These are phyloP conservation scores for Oryza meridionalis DNA, from an alignment of 176 grass and related monocot genomes.

Conservation along the genomic window DNA sequence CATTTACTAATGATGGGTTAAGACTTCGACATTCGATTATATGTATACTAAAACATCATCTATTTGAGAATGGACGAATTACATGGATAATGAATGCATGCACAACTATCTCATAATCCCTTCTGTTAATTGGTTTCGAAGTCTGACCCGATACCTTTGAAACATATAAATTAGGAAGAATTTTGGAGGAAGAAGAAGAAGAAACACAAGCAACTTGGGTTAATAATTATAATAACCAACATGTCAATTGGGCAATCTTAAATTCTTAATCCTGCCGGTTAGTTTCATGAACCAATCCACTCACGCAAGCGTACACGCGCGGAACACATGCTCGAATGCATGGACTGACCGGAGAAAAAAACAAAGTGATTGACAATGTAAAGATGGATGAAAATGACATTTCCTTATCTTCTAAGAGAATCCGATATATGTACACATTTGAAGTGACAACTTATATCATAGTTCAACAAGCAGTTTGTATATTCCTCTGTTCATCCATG, in stretches of 20 bases:
- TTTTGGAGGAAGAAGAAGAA: not conserved
- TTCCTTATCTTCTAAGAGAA: not conserved
- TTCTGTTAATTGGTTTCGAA: not conserved
- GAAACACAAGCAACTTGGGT: not conserved
- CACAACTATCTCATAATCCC: not conserved
- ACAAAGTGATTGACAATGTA: not conserved
- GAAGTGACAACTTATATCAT: not conserved
- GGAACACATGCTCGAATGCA: not conserved
- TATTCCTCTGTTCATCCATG: not conserved
- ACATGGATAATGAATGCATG: not conserved
- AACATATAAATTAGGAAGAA: not conserved
- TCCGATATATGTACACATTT: not conserved
- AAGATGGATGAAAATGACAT: not conserved
- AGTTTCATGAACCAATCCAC: not conserved
- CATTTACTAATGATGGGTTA: too few species aligned
- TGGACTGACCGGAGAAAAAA: not conserved
- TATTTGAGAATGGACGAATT: not conserved
- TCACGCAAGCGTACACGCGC: not conserved
- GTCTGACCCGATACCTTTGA: not conserved
- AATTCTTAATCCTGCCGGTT: not conserved
- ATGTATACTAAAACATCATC: not conserved
- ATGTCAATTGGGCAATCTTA: constrained; percentile 2
- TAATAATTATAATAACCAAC: not conserved
- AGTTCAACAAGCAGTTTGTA: not conserved
- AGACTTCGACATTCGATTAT: not conserved